phyloP scores from a whole-genome alignment of 2,329 filamentous ascomycete genomes.

The Gaeumannomyces tritici region DNA sequence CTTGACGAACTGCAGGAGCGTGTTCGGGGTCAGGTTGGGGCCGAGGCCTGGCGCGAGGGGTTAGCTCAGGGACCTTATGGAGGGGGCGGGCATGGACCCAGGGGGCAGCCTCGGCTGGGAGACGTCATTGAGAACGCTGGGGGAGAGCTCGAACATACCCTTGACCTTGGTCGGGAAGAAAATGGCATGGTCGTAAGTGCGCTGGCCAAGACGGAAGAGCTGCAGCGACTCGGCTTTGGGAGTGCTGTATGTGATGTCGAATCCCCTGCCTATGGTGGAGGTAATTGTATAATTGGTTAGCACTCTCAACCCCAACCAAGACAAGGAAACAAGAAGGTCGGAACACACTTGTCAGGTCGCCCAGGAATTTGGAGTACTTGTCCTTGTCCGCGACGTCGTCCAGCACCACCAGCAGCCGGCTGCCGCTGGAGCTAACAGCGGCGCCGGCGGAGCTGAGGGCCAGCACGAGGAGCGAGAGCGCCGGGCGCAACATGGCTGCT shows the following conservation, averaged over 20 bases:
- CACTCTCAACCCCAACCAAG: background rate
- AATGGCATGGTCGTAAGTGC: conserved; percentile 82
- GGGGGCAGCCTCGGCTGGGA: conserved; percentile 13
- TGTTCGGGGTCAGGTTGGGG: conserved; percentile 74
- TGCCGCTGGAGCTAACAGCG: conserved; percentile 71
- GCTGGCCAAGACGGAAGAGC: conserved; percentile 79
- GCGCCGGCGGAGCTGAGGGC: conserved; percentile 57
- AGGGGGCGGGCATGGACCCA: conserved; percentile 90
- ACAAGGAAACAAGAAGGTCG: background rate
- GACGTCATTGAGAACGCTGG: background rate
- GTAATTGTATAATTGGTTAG: conserved; percentile 10
- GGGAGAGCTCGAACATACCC: conserved; percentile 39
- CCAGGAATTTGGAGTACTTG: conserved; percentile 73
- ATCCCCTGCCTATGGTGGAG: conserved; percentile 61
- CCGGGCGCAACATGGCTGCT: conserved; percentile 3
- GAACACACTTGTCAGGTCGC: conserved; percentile 55
- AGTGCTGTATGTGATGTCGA: conserved; percentile 69
- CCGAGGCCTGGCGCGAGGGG: conserved; percentile 56
- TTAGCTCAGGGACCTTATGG: conserved; percentile 76
- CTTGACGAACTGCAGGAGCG: conserved; percentile 86
- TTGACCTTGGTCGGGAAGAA: conserved; percentile 86
- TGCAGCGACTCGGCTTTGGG: conserved; percentile 69
- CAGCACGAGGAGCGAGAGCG: conserved; percentile 60
- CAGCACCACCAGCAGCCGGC: conserved; percentile 73
- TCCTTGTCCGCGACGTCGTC: conserved; percentile 75